Conservation (phyloP, 2,329 filamentous ascomycete genomes). For the Shiraia sp. region DNA sequence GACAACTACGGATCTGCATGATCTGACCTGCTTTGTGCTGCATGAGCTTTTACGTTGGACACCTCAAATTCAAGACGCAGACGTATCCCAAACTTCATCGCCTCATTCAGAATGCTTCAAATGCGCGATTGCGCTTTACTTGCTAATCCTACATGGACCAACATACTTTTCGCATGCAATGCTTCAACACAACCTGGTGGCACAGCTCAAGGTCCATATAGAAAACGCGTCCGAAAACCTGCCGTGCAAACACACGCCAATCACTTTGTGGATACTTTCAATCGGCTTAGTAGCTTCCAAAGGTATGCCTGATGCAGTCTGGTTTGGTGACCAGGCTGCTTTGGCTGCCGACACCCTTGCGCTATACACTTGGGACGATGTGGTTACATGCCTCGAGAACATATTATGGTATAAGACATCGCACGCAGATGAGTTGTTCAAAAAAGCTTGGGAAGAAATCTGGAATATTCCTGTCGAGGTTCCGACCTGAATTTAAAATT, state of each 20-base stretch:
- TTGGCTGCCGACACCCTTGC: constrained; percentile 1
- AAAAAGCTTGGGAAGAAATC: constrained; percentile 12
- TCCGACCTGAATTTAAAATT: background rate
- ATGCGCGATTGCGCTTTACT: constrained; percentile 54
- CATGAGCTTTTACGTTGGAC: constrained; percentile 52
- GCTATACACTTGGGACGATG: constrained; percentile 10
- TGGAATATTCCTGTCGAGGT: background rate
- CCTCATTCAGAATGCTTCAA: constrained; percentile 43
- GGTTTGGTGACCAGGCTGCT: constrained; percentile 13
- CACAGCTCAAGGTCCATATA: constrained; percentile 15
- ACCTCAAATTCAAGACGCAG: constrained; percentile 10
- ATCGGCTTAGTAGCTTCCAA: constrained; percentile 18
- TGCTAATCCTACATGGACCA: constrained; percentile 59
- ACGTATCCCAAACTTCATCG: constrained; percentile 10
- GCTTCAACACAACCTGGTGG: constrained; percentile 16
- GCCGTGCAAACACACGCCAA: constrained; percentile 3
- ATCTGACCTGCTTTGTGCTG: constrained; percentile 59
- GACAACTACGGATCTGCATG: constrained; percentile 54
- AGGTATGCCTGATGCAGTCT: constrained; percentile 10
- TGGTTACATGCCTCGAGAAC: constrained; percentile 3
- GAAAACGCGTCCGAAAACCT: constrained; percentile 4
- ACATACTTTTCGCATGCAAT: constrained; percentile 59
- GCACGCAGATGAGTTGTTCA: constrained; percentile 5
- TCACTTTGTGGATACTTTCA: constrained; percentile 19
- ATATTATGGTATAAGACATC: constrained; percentile 16